Evolutionary conservation across 2,329 filamentous ascomycete genomes (phyloP), one percentile per base, ranked within the genome.

Genomic region (Paecilomyces sp.): DNA sequence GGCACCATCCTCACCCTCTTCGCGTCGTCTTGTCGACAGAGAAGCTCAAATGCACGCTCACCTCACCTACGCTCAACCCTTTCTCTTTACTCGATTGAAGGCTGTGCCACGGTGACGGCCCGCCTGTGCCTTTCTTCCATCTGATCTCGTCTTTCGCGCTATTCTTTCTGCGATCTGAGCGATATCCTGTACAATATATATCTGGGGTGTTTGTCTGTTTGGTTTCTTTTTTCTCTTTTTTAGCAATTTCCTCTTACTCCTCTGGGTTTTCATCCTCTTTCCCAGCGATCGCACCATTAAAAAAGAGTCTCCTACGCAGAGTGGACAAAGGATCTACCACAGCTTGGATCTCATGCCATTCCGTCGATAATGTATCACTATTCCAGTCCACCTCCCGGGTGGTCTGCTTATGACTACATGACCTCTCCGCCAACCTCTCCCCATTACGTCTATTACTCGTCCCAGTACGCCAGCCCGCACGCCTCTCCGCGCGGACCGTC

Each of bases 361-460:
- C 58, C 58, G 58, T 66, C 67, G 67, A 75, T 74, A 75, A 79
- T 79, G 77, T 78, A 78, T 71, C 76, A 78, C 66, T 77, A 77
- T 64, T 68, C 74, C 63, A 71, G 71, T 70, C 79, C 79, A 68
- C 76, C 79, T 53, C 76, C 76, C 58, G 76, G 77, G 70, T 82
- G 79, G 73, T 74, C 76, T 62, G 67, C 72, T 59, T 80, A 78
- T 73, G 75, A 80, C 63, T 81, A 81, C 68, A 75, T 75, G 60
- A 77, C 76, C 62, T 74, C 75, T 41, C 76, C 80, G 57, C 78
- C 80, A 24, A 77, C 81, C 58, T 83, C 82, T 58, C 81, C 83
- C 22, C 79, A 75, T 61, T 78, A 78, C 68, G 66, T 71, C 59
- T 76, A 77, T 65, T 85, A 85, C 76, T 81, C 82, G 71, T 81